These are phyloP conservation scores for Parachlorella kessleri DNA, from an alignment of 139 green algal species.

Conservation along the genomic window DNA sequence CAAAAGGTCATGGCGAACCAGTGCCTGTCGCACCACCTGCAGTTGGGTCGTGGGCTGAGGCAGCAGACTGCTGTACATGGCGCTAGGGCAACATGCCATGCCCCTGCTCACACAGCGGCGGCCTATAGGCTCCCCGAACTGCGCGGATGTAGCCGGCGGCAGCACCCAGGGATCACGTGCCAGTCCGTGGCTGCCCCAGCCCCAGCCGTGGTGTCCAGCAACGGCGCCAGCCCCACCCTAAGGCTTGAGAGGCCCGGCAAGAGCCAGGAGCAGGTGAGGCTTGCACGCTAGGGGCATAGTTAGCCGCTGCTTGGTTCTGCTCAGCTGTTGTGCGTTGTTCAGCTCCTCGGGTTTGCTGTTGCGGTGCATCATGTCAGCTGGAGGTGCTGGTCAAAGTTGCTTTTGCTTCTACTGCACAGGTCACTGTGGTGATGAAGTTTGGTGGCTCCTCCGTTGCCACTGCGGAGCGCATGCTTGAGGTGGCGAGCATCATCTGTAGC, in stretches of 20 bases:
- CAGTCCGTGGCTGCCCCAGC: background rate
- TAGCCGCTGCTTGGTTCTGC: background rate
- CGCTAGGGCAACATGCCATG: too few species aligned
- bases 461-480: slow-evolving; percentile 91
- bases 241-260: background rate
- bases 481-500: slow-evolving; percentile 91
- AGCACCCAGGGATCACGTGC: background rate
- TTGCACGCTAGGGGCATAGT: too few species aligned
- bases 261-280: slow-evolving; percentile 12
- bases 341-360: background rate
- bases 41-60: too few species aligned
- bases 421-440: slow-evolving; percentile 92
- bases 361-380: background rate
- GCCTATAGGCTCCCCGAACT: too few species aligned
- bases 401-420: slow-evolving; percentile 1
- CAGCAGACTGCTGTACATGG: too few species aligned
- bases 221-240: background rate
- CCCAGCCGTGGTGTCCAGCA: too few species aligned
- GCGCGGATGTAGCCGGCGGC: too few species aligned
- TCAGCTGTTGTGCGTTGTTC: background rate
- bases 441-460: slow-evolving; percentile 92
- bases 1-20: too few species aligned
- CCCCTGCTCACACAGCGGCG: too few species aligned
- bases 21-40: too few species aligned
- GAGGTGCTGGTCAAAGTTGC: background rate